A percentile compares a stretch with the other conserved stretches of the same genome.
Conservation (phyloP, 192 early-diverging fungal genomes). For the Coemansia sp. region DNA sequence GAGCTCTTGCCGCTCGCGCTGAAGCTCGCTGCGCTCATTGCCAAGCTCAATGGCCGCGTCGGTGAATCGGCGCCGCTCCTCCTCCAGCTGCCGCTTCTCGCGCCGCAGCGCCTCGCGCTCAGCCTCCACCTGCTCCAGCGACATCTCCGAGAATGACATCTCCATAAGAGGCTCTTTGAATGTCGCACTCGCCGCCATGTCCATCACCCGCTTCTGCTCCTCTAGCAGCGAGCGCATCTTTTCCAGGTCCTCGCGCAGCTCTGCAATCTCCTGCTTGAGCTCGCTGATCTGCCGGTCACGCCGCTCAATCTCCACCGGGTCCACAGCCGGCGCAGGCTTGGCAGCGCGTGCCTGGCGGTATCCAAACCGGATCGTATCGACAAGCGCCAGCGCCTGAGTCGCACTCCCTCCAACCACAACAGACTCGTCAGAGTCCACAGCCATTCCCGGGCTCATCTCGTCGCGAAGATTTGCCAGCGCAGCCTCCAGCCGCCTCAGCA, state of each 20-base stretch:
- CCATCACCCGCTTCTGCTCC: slow-evolving; percentile 42
- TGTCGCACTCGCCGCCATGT: slow-evolving; percentile 21
- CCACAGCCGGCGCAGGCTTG: slow-evolving; percentile 13
- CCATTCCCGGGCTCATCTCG: neutral
- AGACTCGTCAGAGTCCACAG: neutral
- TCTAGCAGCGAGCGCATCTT: slow-evolving; percentile 37
- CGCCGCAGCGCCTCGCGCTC: slow-evolving; percentile 55
- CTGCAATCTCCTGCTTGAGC: slow-evolving; percentile 38
- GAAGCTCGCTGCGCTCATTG: slow-evolving; percentile 61
- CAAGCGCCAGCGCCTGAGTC: slow-evolving; percentile 35
- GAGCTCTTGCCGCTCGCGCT: slow-evolving; percentile 40
- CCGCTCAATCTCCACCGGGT: slow-evolving; percentile 41
- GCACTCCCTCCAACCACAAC: slow-evolving; percentile 22
- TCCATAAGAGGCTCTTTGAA: neutral
- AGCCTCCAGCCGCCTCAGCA: slow-evolving; percentile 16
- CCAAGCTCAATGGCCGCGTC: slow-evolving; percentile 74
- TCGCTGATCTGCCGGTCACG: slow-evolving; percentile 58
- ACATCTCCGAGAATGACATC: slow-evolving; percentile 56
- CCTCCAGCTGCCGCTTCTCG: slow-evolving; percentile 60
- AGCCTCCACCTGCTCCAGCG: slow-evolving; percentile 45
- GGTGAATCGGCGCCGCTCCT: slow-evolving; percentile 68
- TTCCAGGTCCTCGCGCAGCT: slow-evolving; percentile 28
- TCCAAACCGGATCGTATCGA: slow-evolving; percentile 28
- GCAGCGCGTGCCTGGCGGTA: slow-evolving; percentile 7
- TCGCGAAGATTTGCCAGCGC: slow-evolving; percentile 16